Base-by-base conservation (phyloP, 2,329 filamentous ascomycete genomes). In the Balansia obtecta region DNA sequence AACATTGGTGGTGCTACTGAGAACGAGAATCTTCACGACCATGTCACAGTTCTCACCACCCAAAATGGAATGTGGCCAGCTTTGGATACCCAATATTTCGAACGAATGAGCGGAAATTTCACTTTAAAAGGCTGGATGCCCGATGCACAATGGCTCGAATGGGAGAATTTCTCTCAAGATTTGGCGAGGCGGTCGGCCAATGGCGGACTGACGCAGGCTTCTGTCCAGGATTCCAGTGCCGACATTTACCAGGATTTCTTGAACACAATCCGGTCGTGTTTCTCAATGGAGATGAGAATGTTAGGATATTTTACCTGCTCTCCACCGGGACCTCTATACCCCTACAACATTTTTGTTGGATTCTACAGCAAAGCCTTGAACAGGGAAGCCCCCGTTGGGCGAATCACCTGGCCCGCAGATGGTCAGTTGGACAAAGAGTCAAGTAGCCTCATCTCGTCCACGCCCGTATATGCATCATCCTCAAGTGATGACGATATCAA, bases 281-380 rank as follows among this genome's bases (percentile, higher is more conserved):
- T 67, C 33, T 63, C 63, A 16, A 72, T 75, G 67, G 77, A 80
- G 55, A 60, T 69, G 47, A 70, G 70, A 22, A 61, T 61, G 58
- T 50, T 52, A 1, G 52, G 60, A 12, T 56, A 52, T 3, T 66
- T 66, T 43, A 50, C 57, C 13, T 55, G 54, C 9, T 56, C 51
- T 49, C 3, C 51, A 51, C 2, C 53, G 53, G 6, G 58, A 54
- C 45, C 49, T 38, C 62, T 63, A 4, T 62, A 62, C 1, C 65
- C 63, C 50, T 56, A 63, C 50, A 65, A 65, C 49, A 59, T 65
- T 22, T 67, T 65, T 9, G 48, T 68, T n/a, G 53, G 52, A 5
- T 58, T 65, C 43, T 55, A 50, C 10, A 52, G 55, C 22, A 55
- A 54, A 46, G 49, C 48, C 2, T 48, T 47, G 3, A 49, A 46